Evolutionary conservation across 1,284 basidiomycete species (phyloP).

Genomic region (Ganoderma boninense): DNA sequence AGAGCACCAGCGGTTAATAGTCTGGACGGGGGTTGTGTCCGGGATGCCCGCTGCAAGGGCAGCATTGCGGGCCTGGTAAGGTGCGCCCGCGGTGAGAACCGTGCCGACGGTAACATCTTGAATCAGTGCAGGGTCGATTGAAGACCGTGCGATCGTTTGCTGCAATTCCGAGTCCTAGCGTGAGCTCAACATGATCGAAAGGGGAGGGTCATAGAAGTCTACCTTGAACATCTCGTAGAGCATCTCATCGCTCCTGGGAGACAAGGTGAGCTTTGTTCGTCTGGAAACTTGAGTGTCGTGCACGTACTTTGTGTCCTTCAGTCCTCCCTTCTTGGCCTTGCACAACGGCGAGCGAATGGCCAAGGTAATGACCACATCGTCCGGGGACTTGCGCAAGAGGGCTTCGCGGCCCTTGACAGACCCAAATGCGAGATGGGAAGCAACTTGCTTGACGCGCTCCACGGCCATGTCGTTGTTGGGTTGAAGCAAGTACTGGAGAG

Average conservation of each 20-base stretch:
- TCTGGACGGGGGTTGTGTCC: conserved; percentile 77
- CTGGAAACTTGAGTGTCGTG: background rate
- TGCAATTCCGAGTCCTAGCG: conserved; percentile 37
- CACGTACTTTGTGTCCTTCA: conserved; percentile 77
- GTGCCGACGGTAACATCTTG: conserved; percentile 85
- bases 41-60: conserved; percentile 86
- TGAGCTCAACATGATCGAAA: background rate
- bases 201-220: conserved; percentile 14
- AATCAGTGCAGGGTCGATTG: conserved; percentile 73
- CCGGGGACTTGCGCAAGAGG: conserved; percentile 63
- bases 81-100: conserved; percentile 65
- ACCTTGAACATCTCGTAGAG: conserved; percentile 83
- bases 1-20: conserved; percentile 83
- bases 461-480: conserved; percentile 32
- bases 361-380: conserved; percentile 85
- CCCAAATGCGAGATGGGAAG: conserved; percentile 60
- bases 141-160: conserved; percentile 69
- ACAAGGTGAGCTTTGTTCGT: background rate
- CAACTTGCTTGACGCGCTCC: conserved; percentile 71
- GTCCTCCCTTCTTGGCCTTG: conserved; percentile 81
- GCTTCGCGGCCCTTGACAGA: conserved; percentile 52
- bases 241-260: conserved; percentile 73
- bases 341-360: conserved; percentile 80
- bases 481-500: background rate
- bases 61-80: conserved; percentile 76